Evolutionary conservation across 2,329 filamentous ascomycete species (phyloP), one percentile per base, ranked within the genome.

Genomic region (Cercospora sesami): DNA sequence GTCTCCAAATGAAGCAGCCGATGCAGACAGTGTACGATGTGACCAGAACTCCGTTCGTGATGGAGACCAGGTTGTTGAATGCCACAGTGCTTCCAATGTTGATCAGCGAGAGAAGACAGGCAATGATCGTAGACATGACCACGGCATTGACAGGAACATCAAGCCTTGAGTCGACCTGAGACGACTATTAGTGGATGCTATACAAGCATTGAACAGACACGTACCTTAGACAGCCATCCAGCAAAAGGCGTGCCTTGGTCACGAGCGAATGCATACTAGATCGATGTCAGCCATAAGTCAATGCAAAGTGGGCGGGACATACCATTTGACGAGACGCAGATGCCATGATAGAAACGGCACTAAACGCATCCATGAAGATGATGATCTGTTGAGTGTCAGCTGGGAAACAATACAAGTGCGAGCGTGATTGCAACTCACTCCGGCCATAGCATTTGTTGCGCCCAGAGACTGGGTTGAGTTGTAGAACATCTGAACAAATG

Each of bases 51-150:
- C 78, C 76, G 4, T 76, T 78, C 18, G 61, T 63, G 8, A 70
- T 67, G 12, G 68, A 68, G 18, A 82, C 75, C 42, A 81, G 80
- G 51, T 79, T 79, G 66, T 79, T 77, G 62, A 83, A 78, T 23
- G 78, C 80, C n/a, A 79, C 78, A 28, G 78, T 80, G 36, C 75
- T 75, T 36, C 76, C 78, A 23, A 79, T 69, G 39, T 78, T 79
- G 28, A 71, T 68, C 39, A 71, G 60, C 23, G 71, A 72, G 7
- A 73, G 64, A 1, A 73, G 64, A 10, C 72, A 66, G 2, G 74
- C 68, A 57, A 65, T 63, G 36, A 61, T n/a, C 5, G 67, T 65
- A 14, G 61, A 68, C 5, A 63, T 59, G 23, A 69, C 30, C 36
- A 75, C 73, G 1, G 74, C 72, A 18, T 74, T 75, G n/a, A 75